Conservation (phyloP, 192 early-diverging fungal species). For the Rhizophlyctis rosea region DNA sequence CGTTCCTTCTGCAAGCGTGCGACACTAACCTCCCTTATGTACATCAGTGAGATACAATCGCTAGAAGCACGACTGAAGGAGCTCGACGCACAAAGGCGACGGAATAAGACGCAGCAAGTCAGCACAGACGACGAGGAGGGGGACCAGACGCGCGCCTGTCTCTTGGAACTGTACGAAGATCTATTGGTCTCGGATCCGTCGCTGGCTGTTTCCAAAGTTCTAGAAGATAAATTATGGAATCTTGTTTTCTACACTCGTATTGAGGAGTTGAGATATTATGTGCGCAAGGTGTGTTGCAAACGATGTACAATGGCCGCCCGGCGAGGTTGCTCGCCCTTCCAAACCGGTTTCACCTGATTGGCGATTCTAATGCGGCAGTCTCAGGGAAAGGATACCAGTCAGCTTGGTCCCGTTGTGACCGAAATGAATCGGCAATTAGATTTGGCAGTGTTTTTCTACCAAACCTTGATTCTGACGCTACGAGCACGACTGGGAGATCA, state of each 20-base stretch:
- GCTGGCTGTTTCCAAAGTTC: slow-evolving; percentile 5
- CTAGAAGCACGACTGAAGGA: too few species aligned
- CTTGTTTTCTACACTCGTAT: slow-evolving; percentile 33
- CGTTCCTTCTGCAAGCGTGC: too few species aligned
- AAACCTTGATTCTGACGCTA: slow-evolving; percentile 29
- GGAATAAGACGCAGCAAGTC: too few species aligned
- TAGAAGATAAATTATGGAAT: slow-evolving; percentile 42
- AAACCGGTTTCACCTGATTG: background rate
- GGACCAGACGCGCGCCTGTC: slow-evolving; percentile 7
- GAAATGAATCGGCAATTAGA: slow-evolving; percentile 20
- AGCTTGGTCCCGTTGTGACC: slow-evolving; percentile 5
- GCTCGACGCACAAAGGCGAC: too few species aligned
- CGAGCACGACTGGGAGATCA: too few species aligned
- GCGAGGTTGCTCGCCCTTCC: background rate
- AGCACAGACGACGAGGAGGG: background rate
- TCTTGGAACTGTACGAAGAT: slow-evolving; percentile 21
- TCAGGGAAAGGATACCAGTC: background rate
- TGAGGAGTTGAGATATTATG: slow-evolving; percentile 25
- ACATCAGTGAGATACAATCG: too few species aligned
- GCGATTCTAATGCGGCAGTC: slow-evolving; percentile 2
- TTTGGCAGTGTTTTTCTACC: slow-evolving; percentile 35
- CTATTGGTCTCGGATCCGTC: slow-evolving; percentile 13
- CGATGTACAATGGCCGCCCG: background rate
- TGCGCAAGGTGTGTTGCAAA: slow-evolving; percentile 10
- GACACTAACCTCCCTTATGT: too few species aligned